Base-by-base conservation (phyloP, 805 yeast genomes). In the Danielozyma ontarioensis region DNA sequence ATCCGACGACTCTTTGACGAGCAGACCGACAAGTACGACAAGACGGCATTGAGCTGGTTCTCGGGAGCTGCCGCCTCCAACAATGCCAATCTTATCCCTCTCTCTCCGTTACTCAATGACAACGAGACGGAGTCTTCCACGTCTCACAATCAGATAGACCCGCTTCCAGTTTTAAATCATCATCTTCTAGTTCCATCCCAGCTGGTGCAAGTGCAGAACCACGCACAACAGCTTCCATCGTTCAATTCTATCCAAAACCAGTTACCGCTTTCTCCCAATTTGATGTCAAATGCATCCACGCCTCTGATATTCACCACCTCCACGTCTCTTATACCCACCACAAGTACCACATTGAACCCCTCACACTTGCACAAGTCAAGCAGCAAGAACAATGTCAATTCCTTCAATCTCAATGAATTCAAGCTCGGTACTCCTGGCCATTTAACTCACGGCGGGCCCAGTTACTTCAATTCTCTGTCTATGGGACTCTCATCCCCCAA, bases 211-310 rank as follows among this genome's bases (percentile, higher is more conserved):
- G 46, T 50, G 21, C 59, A 53, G 27, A 51, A 49, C 35, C 61
- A 53, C 35, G 45, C 35, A 34, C 64, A 59, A 28, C 64, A 56
- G 39, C 37, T 60, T 6, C 67, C 67, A 4, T 54, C 65, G 4
- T 59, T 60, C 39, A 59, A 59, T 37, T 40, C 56, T n/a, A 56
- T 59, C 28, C 65, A 59, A 34, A 57, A 53, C 42, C 56, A 50
- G 26, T 38, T 59, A n/a, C 59, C 64, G 2, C 28, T 48, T 2
- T 51, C 61, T 4, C 60, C 62, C 11, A 44, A 23, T 13, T 25
- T 42, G 17, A 13, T 32, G 34, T 6, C 26, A 17, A 23, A 40
- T n/a, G 30, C 36, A 7, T 32, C 44, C 17, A 37, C 37, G 17
- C 32, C 40, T 18, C 24, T 39, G 28, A 28, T 33, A 17, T 37